phyloP scores from a whole-genome alignment of 164 flowering plant genomes.

The Brasenia schreberi region DNA sequence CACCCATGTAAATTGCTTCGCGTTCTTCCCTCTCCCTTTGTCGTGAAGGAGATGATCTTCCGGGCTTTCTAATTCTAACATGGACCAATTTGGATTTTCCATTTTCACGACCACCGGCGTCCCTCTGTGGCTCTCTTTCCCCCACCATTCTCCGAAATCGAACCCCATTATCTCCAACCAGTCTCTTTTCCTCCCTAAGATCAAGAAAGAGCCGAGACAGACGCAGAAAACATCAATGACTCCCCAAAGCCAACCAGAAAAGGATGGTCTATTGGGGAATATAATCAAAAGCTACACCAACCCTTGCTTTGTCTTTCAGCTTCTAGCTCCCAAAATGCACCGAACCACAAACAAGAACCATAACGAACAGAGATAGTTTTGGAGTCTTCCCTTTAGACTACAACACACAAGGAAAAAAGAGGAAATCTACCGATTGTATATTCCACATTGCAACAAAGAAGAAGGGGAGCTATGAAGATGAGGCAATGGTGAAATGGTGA shows the following conservation, averaged over 20 bases:
- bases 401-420: too few species aligned
- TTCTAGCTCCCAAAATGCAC: not conserved
- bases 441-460: too few species aligned
- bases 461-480: too few species aligned
- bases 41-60: constrained; percentile 15
- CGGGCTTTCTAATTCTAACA: constrained; percentile 60
- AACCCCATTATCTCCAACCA: not conserved
- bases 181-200: not conserved
- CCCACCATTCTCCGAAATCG: constrained; percentile 35
- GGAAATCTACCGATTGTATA: too few species aligned
- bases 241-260: too few species aligned
- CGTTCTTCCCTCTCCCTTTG: constrained; percentile 59
- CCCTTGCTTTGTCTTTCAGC: not conserved
- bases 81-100: constrained; percentile 86
- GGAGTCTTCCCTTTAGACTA: too few species aligned
- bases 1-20: constrained; percentile 96
- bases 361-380: not conserved
- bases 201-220: not conserved
- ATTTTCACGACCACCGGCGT: constrained; percentile 83
- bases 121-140: constrained; percentile 45
- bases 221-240: not conserved
- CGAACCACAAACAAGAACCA: not conserved
- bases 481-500: too few species aligned
- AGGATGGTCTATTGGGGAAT: too few species aligned
- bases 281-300: not conserved